A percentile compares a stretch with the other conserved stretches of the same genome.
These are phyloP conservation scores for Persicaria tinctoria DNA, from an alignment of 148 eudicot genomes.

Conservation along the genomic window DNA sequence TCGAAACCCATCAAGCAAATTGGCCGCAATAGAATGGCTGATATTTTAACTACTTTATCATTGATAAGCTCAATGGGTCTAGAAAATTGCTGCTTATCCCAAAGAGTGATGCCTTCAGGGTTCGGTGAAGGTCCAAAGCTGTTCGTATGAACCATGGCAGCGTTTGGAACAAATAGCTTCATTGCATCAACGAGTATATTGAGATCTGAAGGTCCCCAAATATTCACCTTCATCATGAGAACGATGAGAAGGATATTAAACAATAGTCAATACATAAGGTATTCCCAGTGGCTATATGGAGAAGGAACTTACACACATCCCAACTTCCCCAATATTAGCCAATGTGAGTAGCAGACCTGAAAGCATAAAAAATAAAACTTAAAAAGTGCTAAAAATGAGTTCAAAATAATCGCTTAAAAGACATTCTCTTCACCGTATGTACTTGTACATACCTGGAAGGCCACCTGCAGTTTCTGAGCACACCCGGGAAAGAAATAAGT, in stretches of 20 bases:
- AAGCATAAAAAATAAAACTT: slow-evolving; percentile 12
- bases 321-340: slow-evolving; percentile 57
- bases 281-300: not conserved
- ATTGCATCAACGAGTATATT: slow-evolving; percentile 64
- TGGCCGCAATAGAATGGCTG: slow-evolving; percentile 75
- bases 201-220: slow-evolving; percentile 88
- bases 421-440: not conserved
- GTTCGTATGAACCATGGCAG: slow-evolving; percentile 85
- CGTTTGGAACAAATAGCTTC: slow-evolving; percentile 84
- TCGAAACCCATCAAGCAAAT: slow-evolving; percentile 13
- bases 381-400: not conserved
- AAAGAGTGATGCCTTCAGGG: not conserved
- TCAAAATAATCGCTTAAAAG: not conserved
- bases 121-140: slow-evolving; percentile 56
- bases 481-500: slow-evolving; percentile 90
- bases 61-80: slow-evolving; percentile 55
- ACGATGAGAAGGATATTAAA: not conserved
- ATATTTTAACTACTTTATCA: slow-evolving; percentile 82
- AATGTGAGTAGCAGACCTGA: slow-evolving; percentile 84
- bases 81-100: slow-evolving; percentile 21
- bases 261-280: not conserved
- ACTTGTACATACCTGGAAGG: slow-evolving; percentile 61
- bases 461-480: slow-evolving; percentile 98
- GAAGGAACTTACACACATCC: slow-evolving; percentile 63
- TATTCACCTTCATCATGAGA: slow-evolving; percentile 55